Base-by-base conservation (phyloP, 1,284 basidiomycete species). In the Papiliotrema nemorosa region DNA sequence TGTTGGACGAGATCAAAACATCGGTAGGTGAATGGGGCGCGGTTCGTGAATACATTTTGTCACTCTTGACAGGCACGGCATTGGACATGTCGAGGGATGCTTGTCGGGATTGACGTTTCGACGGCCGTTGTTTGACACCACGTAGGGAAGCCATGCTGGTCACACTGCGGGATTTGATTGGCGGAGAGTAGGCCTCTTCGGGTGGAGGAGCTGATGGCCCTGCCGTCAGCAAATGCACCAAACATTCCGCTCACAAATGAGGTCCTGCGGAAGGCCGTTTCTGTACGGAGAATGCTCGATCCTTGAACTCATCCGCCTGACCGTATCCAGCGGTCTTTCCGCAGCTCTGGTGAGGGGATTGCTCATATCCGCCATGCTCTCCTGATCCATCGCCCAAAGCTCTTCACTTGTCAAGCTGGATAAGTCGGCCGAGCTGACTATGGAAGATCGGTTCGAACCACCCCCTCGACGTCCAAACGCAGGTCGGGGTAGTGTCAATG, bases 271-370 rank as follows among this genome's bases (percentile, higher is more conserved):
- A 39, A 72, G 36, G 26, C 60, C 57, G 12, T 43, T 41, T 14
- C 56, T 50, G 36, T 56, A 63, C 13, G 38, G 53, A 39, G 34
- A 49, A 10, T 47, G 45, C 18, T 59, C 43, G 41, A 60, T 47
- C 16, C 67, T 58, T n/a, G 57, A 52, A 7, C 59, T 52, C 57
- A 70, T 60, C 21, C 70, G 54, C 43, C 66, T 50, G 2, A 73
- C 57, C 0, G 73, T 75, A 55, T 73, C 71, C 22, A 75, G 53
- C 2, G 73, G 73, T 34, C 68, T 56, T 54, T 75, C 73, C 7
- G 57, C 57, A 10, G 69, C 59, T 22, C 53, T 52, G 9, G 67
- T 60, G 37, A 52, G 55, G 0, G 73, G 73, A 55, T 75, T 75
- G 54, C 67, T 70, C 64, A 70, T 57, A 58, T 75, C 73, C 9